Evolutionary conservation across 2,329 filamentous ascomycete genomes (phyloP).

Genomic region (Torrubiella hemipterigena): DNA sequence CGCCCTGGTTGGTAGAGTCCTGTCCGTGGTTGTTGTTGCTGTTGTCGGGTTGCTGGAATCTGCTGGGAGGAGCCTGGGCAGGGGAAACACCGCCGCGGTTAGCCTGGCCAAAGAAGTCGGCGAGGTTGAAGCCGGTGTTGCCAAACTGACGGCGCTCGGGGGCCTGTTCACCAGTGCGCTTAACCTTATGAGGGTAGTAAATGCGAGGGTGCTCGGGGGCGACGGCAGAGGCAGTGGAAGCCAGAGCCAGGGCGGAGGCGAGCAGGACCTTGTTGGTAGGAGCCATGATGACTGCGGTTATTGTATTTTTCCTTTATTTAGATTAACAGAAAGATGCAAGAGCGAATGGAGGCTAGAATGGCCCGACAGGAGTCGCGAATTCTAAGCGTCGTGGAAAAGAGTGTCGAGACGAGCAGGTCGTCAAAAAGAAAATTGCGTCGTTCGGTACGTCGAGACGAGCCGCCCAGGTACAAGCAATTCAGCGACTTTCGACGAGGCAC

Average conservation of each 20-base stretch:
- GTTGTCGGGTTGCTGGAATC: constrained; percentile 3
- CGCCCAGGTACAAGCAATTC: too few relatives aligned
- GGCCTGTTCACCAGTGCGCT: constrained; percentile 32
- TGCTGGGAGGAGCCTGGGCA: neutral
- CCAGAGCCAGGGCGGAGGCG: constrained; percentile 36
- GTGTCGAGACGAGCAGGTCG: constrained; percentile 6
- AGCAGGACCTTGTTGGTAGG: constrained; percentile 12
- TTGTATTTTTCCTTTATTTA: too few relatives aligned
- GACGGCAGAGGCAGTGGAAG: constrained; percentile 31
- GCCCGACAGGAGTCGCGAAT: too few relatives aligned
- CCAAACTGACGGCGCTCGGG: constrained; percentile 7
- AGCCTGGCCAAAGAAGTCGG: neutral
- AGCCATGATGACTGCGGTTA: constrained; percentile 1
- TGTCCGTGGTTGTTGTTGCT: constrained; percentile 8
- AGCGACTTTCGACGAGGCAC: too few relatives aligned
- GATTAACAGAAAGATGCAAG: too few relatives aligned
- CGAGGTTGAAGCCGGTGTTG: neutral
- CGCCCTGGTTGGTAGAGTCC: neutral
- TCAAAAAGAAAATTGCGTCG: constrained; percentile 1
- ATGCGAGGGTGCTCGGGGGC: constrained; percentile 35
- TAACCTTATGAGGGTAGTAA: constrained; percentile 46
- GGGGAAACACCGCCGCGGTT: neutral
- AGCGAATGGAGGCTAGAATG: constrained; percentile 1
- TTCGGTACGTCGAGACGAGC: too few relatives aligned
- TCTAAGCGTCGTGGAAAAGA: too few relatives aligned